Percentiles rank a stretch among this genome's conserved stretches.
phyloP scores from a whole-genome alignment of 1,284 basidiomycete species.

The Prillingera fragicola region DNA sequence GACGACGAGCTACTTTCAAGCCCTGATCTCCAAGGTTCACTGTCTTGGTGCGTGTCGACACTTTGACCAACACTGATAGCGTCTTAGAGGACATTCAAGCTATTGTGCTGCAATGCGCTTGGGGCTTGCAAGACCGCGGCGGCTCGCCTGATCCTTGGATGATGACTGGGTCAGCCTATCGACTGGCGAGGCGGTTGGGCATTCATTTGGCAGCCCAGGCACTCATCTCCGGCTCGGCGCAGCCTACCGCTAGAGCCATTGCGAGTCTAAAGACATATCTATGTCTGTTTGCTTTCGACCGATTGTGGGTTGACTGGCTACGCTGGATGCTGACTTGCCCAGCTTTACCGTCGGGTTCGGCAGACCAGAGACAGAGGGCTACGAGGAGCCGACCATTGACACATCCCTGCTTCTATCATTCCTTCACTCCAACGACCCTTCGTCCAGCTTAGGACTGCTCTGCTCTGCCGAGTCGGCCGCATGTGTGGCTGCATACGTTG shows the following conservation, averaged over 20 bases:
- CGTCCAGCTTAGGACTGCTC: conserved; percentile 2
- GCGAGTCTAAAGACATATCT: conserved; percentile 21
- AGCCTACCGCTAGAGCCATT: conserved; percentile 11
- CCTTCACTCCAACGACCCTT: background rate
- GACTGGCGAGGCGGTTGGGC: conserved; percentile 15
- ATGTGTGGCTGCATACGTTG: conserved; percentile 18
- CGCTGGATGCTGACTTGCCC: background rate
- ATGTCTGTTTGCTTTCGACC: conserved; percentile 20
- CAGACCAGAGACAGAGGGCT: conserved; percentile 22
- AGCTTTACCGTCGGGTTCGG: conserved; percentile 24
- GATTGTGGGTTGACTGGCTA: conserved; percentile 14
- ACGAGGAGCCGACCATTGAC: conserved; percentile 14
- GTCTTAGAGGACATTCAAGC: conserved; percentile 23
- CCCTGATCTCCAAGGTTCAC: conserved; percentile 23
- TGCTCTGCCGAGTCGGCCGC: conserved; percentile 15
- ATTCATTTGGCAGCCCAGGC: conserved; percentile 12
- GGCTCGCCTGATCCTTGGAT: conserved; percentile 25
- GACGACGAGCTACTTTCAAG: conserved; percentile 22
- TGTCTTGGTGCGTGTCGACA: conserved; percentile 16
- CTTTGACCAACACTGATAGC: background rate
- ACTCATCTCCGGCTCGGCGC: background rate
- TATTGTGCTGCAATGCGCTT: conserved; percentile 14
- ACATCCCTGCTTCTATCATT: conserved; percentile 5
- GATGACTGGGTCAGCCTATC: conserved; percentile 19
- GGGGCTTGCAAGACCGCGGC: conserved; percentile 22